Evolutionary conservation across 345 rosid species (phyloP), one percentile per base, ranked within the genome.

Genomic region (Salix brachista): DNA sequence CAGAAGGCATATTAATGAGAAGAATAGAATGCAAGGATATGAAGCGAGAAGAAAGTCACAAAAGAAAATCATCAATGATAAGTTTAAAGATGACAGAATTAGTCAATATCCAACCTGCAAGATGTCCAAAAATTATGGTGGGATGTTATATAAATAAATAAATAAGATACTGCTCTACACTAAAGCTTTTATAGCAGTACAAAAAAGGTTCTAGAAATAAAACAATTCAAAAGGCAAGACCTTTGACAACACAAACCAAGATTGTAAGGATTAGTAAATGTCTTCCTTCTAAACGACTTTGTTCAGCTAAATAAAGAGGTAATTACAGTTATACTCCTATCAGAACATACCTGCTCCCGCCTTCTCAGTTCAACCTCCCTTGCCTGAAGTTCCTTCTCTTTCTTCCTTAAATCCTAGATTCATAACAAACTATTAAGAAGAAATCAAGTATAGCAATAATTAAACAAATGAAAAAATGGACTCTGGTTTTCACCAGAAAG

Each of bases 301-400:
- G 14, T 58, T 58, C 64, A 58, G 13, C 28, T 10, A 7, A 19
- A 5, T 2, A 54, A 23, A n/a, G 10, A 58, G 4, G 21, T n/a
- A 58, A 56, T 58, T 10, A n/a, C 64, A 23, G 65, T 18, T 3
- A n/a, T 41, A 65, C 23, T 39, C 46, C 75, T 44, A 10, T 46
- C 16, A 46, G 58, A 18, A 61, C n/a, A 58, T 70, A 82, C 84
- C 81, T 78, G 79, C 75, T 82, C 84, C 34, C 84, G 75, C 70
- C 81, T 66, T 58, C 73, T 71, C 58, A 82, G 73, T 71, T 82
- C 84, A 58, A 74, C 73, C 73, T 82, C 84, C 80, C 71, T 78
- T 44, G 79, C 79, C 58, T 82, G 79, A 30, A 82, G 81, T 46
- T 78, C 84, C 73, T 36, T 82, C 71, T 82, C 84, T 78, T 78